These are phyloP conservation scores for Heterobasidion occidentale DNA, from an alignment of 1,284 basidiomycete genomes.

Conservation along the genomic window DNA sequence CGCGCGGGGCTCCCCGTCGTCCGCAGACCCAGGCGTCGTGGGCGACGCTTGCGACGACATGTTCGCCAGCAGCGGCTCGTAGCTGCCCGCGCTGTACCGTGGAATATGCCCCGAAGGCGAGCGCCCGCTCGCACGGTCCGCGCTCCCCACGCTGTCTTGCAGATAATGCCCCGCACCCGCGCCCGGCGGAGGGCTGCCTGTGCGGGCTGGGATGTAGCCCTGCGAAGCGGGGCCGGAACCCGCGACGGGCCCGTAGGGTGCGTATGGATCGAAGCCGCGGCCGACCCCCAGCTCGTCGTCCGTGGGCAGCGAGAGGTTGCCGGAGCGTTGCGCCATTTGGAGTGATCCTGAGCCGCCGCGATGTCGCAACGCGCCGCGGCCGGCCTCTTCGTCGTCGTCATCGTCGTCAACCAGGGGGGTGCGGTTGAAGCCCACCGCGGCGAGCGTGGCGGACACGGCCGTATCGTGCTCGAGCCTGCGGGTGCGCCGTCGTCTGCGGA, in stretches of 20 bases:
- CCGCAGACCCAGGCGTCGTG: conserved; percentile 14
- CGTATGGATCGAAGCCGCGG: conserved; percentile 44
- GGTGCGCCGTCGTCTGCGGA: conserved; percentile 54
- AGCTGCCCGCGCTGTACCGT: conserved; percentile 50
- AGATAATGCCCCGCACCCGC: conserved; percentile 15
- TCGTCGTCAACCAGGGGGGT: conserved; percentile 63
- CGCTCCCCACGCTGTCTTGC: conserved; percentile 16
- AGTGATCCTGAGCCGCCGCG: conserved; percentile 4
- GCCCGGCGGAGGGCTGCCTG: conserved; percentile 36
- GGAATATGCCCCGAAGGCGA: conserved; percentile 31
- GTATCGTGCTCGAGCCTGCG: conserved; percentile 57
- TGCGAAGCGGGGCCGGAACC: conserved; percentile 18
- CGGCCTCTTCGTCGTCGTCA: conserved; percentile 21
- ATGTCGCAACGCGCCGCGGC: neutral
- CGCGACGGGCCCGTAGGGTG: conserved; percentile 24
- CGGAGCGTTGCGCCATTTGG: conserved; percentile 17
- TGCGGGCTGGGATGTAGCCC: conserved; percentile 38
- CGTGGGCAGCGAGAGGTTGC: conserved; percentile 7
- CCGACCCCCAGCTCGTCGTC: conserved; percentile 15
- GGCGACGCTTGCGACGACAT: conserved; percentile 22
- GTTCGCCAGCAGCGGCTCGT: conserved; percentile 52
- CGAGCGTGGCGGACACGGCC: conserved; percentile 56
- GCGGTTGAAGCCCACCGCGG: conserved; percentile 59
- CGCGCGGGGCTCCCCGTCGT: conserved; percentile 1
- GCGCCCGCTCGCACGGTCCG: conserved; percentile 15